These are phyloP conservation scores for Pythium folliculosum DNA, from an alignment of 352 stramenopile genomes.

Conservation along the genomic window DNA sequence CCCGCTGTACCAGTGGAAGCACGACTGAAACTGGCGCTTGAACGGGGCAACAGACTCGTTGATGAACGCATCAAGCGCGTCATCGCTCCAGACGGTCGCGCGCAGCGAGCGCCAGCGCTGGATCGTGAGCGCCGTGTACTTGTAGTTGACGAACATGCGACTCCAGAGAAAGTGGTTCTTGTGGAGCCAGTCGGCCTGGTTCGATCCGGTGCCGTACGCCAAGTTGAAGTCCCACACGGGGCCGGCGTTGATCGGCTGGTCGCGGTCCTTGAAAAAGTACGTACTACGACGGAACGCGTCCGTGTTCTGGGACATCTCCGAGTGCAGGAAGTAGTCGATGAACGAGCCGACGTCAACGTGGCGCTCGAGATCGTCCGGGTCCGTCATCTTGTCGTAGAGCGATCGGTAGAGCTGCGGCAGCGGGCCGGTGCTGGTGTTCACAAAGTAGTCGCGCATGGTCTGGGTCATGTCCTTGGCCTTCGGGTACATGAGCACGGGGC, in stretches of 20 bases:
- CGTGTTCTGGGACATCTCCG: slow-evolving; percentile 80
- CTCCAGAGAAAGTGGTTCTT: slow-evolving; percentile 72
- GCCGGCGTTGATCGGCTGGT: slow-evolving; percentile 74
- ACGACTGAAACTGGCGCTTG: slow-evolving; percentile 54
- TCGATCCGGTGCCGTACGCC: slow-evolving; percentile 69
- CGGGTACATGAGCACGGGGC: slow-evolving; percentile 58
- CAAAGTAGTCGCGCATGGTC: slow-evolving; percentile 75
- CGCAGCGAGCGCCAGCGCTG: slow-evolving; percentile 70
- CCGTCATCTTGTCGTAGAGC: slow-evolving; percentile 78
- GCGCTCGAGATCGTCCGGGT: slow-evolving; percentile 46
- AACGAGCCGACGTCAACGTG: slow-evolving; percentile 73
- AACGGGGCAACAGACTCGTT: slow-evolving; percentile 45
- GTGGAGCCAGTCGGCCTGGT: slow-evolving; percentile 69
- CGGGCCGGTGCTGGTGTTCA: slow-evolving; percentile 56
- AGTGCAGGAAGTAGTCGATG: slow-evolving; percentile 78
- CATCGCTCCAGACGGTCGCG: slow-evolving; percentile 51
- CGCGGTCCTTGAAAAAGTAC: slow-evolving; percentile 80
- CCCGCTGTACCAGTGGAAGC: slow-evolving; percentile 51
- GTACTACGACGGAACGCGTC: slow-evolving; percentile 76
- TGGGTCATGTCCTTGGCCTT: slow-evolving; percentile 51
- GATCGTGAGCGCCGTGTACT: slow-evolving; percentile 67
- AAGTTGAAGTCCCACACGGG: slow-evolving; percentile 83
- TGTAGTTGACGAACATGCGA: slow-evolving; percentile 73
- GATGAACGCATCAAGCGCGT: slow-evolving; percentile 49
- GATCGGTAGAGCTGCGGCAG: slow-evolving; percentile 64